Percentiles rank a stretch among this genome's conserved stretches.
These are phyloP conservation scores for Stephania japonica DNA, from an alignment of 164 flowering plant species.

Conservation along the genomic window DNA sequence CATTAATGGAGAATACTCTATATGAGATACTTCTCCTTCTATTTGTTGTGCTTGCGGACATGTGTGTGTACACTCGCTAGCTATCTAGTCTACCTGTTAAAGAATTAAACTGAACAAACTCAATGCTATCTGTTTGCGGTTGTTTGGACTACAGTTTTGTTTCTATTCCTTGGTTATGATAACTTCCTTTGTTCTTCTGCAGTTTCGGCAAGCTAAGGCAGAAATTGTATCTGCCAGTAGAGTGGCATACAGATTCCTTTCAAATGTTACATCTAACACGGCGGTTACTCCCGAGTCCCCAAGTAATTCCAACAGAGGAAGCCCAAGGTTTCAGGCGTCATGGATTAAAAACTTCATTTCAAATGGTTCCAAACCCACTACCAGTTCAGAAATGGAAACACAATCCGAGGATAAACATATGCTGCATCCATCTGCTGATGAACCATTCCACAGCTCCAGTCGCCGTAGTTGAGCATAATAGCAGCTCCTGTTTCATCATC, in stretches of 20 bases:
- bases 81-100: too few relatives aligned
- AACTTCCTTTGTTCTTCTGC: conserved; percentile 18
- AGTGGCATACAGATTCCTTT: conserved; percentile 79
- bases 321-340: conserved; percentile 52
- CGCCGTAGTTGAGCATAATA: neutral
- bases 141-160: neutral
- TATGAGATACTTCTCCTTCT: too few relatives aligned
- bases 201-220: conserved; percentile 89
- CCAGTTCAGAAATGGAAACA: conserved; percentile 45
- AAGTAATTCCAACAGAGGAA: conserved; percentile 42
- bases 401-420: conserved; percentile 23
- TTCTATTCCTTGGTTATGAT: neutral
- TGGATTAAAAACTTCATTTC: conserved; percentile 71
- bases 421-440: neutral
- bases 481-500: neutral
- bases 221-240: conserved; percentile 91
- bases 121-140: too few relatives aligned
- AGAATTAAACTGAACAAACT: too few relatives aligned
- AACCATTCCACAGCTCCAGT: neutral
- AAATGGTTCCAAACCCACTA: conserved; percentile 53
- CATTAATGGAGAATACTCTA: too few relatives aligned
- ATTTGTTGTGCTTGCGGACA: too few relatives aligned
- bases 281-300: conserved; percentile 38
- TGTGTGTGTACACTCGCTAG: too few relatives aligned
- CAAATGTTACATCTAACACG: conserved; percentile 36